Base-by-base conservation (phyloP, 805 yeast species). In the Starmerella sirachaensis region DNA sequence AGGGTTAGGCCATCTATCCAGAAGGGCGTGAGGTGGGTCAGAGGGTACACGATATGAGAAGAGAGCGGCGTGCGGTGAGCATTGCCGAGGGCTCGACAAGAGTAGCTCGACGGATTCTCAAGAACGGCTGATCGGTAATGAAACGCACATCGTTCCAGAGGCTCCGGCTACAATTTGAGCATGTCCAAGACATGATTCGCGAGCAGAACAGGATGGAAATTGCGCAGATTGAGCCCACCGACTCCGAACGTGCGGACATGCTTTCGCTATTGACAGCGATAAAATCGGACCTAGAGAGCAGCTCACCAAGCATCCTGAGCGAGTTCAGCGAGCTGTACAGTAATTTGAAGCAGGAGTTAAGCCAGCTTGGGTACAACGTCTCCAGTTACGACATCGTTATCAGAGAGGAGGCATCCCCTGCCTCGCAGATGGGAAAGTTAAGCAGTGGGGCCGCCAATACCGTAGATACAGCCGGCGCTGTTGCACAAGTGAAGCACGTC, bases 211-310 rank as follows among this genome's bases (percentile, higher is more conserved):
- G 55, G 14, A 43, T 51, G 39, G 40, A 30, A 13, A 43, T 51
- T n/a, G 40, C 50, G 9, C 51, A 51, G 13, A 38, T 51, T 8
- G 52, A 49, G 37, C 52, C 52, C 17, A 49, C 52, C 19, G 38
- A 32, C 10, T 33, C 41, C 17, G 55, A 51, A 37, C 50, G 41
- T 12, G 40, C 39, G 16, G 51, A 42, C 21, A 39, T 51, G 22
- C 18, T 33, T 1, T 18, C 26, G 3, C 43, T 51, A 8, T 30
- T 45, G n/a, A 23, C 20, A 18, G 26, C 38, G 18, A 34, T 37
- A 31, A 38, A 28, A 21, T 6, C 7, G 12, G 27, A 26, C 26
- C n/a, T 31, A 10, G 35, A 35, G 25, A 11, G 4, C 11, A 19
- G 17, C 2, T 24, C 43, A 13, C 3, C 17, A 4, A 2, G 10